Percentiles rank a stretch among this genome's conserved stretches.
phyloP scores from a whole-genome alignment of 106 monocot species.

The Phalaenopsis aphrodite region DNA sequence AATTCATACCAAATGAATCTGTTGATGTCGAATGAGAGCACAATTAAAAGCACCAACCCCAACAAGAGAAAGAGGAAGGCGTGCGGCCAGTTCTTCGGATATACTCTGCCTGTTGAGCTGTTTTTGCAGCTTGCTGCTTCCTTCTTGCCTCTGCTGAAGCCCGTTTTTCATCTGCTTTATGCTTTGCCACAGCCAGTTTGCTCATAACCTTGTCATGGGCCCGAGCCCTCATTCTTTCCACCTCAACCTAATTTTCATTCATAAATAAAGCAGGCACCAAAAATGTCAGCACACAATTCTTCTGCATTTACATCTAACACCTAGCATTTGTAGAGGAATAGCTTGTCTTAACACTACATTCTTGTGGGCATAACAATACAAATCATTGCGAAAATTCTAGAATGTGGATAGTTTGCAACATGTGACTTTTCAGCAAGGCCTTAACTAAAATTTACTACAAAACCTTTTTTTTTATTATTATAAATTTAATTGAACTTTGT shows the following conservation, averaged over 20 bases:
- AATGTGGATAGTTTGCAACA: too few species aligned
- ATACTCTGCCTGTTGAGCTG: conserved; percentile 33
- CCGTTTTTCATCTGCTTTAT: conserved; percentile 49
- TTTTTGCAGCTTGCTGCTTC: conserved; percentile 38
- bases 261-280: neutral
- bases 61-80: conserved; percentile 42
- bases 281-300: neutral
- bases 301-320: too few species aligned
- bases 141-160: conserved; percentile 42
- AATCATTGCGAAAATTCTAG: too few species aligned
- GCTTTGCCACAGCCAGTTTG: conserved; percentile 36
- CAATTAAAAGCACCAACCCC: conserved; percentile 37
- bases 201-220: conserved; percentile 48
- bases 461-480: too few species aligned
- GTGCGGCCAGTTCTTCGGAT: conserved; percentile 44
- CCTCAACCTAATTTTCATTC: conserved; percentile 26
- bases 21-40: neutral
- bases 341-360: too few species aligned
- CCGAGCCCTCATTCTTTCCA: conserved; percentile 47
- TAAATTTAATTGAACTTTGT: too few species aligned
- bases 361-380: too few species aligned
- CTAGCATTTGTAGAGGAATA: too few species aligned
- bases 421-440: too few species aligned
- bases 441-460: too few species aligned
- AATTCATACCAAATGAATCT: neutral